A percentile compares a stretch with the other conserved stretches of the same genome.
phyloP scores from a whole-genome alignment of 495 filamentous ascomycete genomes.

The Talaromyces nanjingensis region DNA sequence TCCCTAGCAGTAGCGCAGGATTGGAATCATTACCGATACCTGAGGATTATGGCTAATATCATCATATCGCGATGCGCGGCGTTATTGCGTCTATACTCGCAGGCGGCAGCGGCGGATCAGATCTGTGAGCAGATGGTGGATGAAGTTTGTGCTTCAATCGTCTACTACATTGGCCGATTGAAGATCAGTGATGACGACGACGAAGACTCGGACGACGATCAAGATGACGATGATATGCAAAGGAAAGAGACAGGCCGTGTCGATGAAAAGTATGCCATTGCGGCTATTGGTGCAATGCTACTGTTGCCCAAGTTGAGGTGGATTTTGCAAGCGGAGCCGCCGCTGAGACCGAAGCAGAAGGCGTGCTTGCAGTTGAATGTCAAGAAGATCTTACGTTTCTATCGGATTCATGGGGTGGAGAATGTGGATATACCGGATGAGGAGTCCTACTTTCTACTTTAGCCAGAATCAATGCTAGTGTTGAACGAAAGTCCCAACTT shows the following conservation, averaged over 20 bases:
- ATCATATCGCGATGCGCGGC: slow-evolving; percentile 1
- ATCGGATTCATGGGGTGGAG: not conserved
- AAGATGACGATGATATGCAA: not conserved
- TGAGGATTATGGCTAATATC: not conserved
- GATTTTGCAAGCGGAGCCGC: not conserved
- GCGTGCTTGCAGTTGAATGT: not conserved
- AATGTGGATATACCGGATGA: not conserved
- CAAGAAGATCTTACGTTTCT: not conserved
- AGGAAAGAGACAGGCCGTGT: not conserved
- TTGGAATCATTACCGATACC: not conserved
- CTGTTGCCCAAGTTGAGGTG: not conserved
- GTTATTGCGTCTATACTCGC: not conserved
- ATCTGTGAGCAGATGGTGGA: slow-evolving; percentile 1
- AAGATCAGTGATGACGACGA: not conserved
- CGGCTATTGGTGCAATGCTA: not conserved
- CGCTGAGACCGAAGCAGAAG: not conserved
- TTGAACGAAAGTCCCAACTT: too few relatives aligned
- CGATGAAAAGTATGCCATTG: not conserved
- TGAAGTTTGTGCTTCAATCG: not conserved
- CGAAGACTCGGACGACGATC: not conserved
- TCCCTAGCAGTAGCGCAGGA: not conserved
- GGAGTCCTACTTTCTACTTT: too few relatives aligned
- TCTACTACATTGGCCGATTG: not conserved
- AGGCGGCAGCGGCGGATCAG: not conserved
- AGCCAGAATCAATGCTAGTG: too few relatives aligned